Conservation (phyloP, 2,329 filamentous ascomycete genomes). For the Pseudocercospora eumusae region DNA sequence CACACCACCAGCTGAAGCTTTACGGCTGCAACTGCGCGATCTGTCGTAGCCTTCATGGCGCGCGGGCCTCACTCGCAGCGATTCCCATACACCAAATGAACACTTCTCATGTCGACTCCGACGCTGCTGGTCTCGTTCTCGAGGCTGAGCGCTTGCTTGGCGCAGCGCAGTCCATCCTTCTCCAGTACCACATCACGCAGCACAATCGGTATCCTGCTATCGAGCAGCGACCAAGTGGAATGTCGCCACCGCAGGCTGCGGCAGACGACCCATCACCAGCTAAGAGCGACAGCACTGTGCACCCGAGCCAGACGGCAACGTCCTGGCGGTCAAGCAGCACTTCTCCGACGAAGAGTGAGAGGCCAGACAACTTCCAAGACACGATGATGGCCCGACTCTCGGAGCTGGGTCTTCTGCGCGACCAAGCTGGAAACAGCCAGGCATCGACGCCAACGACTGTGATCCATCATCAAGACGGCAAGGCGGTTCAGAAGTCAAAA, state of each 20-base stretch:
- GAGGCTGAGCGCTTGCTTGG: constrained; percentile 14
- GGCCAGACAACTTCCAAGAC: constrained; percentile 13
- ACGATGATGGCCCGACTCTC: constrained; percentile 12
- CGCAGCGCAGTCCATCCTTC: constrained; percentile 13
- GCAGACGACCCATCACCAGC: not conserved
- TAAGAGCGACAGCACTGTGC: constrained; percentile 2
- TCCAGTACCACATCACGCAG: constrained; percentile 11
- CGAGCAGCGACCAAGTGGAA: not conserved
- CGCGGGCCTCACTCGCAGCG: constrained; percentile 9
- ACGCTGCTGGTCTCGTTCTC: constrained; percentile 14
- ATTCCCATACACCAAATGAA: constrained; percentile 12
- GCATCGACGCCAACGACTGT: not conserved
- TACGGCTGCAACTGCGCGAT: constrained; percentile 15
- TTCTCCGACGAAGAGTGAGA: constrained; percentile 7
- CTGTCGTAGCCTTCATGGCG: constrained; percentile 16
- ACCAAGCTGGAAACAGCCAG: constrained; percentile 5
- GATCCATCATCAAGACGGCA: constrained; percentile 4
- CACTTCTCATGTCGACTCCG: constrained; percentile 5
- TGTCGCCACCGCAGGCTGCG: not conserved
- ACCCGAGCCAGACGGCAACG: not conserved
- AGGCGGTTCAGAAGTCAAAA: constrained; percentile 11
- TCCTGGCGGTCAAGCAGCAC: constrained; percentile 4
- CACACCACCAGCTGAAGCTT: not conserved
- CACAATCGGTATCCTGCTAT: not conserved
- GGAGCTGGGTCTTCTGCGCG: constrained; percentile 24